Evolutionary conservation across 1,284 basidiomycete species (phyloP), one percentile per base, ranked within the genome.

Genomic region (Cryptococcus sp.): DNA sequence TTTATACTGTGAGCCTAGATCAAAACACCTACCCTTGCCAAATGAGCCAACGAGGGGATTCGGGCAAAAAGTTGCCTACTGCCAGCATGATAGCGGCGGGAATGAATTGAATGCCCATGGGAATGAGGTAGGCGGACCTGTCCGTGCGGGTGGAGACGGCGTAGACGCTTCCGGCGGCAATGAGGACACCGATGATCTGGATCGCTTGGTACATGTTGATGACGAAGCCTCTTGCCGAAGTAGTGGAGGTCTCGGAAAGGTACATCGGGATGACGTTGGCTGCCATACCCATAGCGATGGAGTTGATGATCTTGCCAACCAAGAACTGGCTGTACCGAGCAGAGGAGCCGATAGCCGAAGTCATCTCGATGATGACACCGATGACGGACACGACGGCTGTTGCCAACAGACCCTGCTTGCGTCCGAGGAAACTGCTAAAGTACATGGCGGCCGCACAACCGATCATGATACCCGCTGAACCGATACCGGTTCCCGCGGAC

Each of bases 161-260:
- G 55, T 62, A 70, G 22, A 70, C 63, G 29, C 34, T 44, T 2
- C 64, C 66, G 29, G 66, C 52, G 13, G 68, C 66, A 26, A 67
- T 48, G 39, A 67, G 62, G 37, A 63, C 59, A 59, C 65, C 65
- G 52, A 67, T 51, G 50, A 65, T 64, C 55, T 65, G 63, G 44
- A 63, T 54, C 22, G 47, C 56, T 46, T 70, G 65, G 55, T 69
- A 69, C 48, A 65, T 46, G 54, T 58, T 63, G 58, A 69, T 59
- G 41, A 58, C 54, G 47, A 60, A 54, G 15, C 65, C 67, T 54
- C 67, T 52, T 16, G 53, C 56, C 37, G 59, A 54, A n/a, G 64
- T 45, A 15, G 54, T 39, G 3, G 67, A 58, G 6, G 59, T 61
- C 54, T 68, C 67, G 3, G 58, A 59, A 5, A 65, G 59, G 37